Evolutionary conservation across 2,329 filamentous ascomycete genomes (phyloP).

Genomic region (Aspergillus neoniger): DNA sequence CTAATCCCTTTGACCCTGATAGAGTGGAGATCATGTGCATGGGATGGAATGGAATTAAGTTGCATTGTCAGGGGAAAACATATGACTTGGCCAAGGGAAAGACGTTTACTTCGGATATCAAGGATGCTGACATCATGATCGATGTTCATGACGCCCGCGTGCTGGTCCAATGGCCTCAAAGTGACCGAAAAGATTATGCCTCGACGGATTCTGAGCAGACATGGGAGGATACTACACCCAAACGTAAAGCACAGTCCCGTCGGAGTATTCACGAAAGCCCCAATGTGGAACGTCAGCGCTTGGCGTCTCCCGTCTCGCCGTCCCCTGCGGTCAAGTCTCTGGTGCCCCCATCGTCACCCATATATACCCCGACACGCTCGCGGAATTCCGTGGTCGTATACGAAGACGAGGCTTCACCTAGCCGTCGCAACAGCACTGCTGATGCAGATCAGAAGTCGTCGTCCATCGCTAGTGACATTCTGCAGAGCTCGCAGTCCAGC

Average conservation of each 20-base stretch:
- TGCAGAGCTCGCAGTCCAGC: conserved; percentile 37
- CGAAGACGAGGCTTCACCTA: conserved; percentile 67
- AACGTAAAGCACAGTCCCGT: conserved; percentile 32
- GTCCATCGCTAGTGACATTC: conserved; percentile 29
- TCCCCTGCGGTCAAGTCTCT: conserved; percentile 56
- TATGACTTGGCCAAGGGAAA: conserved; percentile 87
- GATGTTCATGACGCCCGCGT: conserved; percentile 93
- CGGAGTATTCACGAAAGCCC: conserved; percentile 42
- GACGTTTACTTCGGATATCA: conserved; percentile 85
- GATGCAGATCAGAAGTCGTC: conserved; percentile 31
- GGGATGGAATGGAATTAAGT: conserved; percentile 92
- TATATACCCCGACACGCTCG: conserved; percentile 47
- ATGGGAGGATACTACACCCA: conserved; percentile 62
- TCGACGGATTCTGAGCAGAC: conserved; percentile 65
- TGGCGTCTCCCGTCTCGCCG: conserved; percentile 77
- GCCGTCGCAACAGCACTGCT: conserved; percentile 43
- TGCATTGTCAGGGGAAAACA: conserved; percentile 86
- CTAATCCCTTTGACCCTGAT: conserved; percentile 67
- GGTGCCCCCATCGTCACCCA: conserved; percentile 45
- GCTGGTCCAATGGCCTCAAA: conserved; percentile 80
- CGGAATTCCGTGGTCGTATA: conserved; percentile 63
- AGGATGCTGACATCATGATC: conserved; percentile 86
- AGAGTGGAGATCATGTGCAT: conserved; percentile 86
- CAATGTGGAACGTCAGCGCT: conserved; percentile 61
- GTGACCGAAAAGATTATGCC: conserved; percentile 55